Conservation (phyloP, 2,329 filamentous ascomycete species). For the Arthroderma sp. region DNA sequence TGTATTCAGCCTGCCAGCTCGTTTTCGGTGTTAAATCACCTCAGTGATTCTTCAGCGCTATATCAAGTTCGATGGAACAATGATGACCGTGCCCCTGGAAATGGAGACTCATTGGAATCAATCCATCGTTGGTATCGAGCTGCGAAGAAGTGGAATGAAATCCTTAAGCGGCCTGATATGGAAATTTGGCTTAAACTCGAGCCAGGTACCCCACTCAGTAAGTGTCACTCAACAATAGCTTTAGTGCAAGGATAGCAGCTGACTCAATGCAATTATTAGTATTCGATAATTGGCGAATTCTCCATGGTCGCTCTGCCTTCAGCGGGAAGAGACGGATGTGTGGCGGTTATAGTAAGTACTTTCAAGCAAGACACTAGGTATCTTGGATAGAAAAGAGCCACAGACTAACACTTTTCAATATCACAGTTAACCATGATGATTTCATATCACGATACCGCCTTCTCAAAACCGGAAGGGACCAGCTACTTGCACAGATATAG, state of each 20-base stretch:
- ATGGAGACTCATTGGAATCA: conserved; percentile 39
- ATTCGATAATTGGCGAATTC: conserved; percentile 91
- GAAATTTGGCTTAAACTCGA: conserved; percentile 71
- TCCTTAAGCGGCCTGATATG: conserved; percentile 52
- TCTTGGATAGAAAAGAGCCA: background rate
- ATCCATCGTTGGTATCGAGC: conserved; percentile 64
- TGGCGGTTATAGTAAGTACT: conserved; percentile 69
- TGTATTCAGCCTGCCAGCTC: conserved; percentile 59
- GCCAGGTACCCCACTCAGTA: conserved; percentile 67
- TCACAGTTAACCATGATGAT: conserved; percentile 54
- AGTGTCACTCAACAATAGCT: conserved; percentile 24
- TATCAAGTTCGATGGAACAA: conserved; percentile 84
- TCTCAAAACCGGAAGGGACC: conserved; percentile 47
- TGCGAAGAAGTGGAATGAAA: conserved; percentile 58
- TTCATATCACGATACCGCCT: conserved; percentile 65
- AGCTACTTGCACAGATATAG: conserved; percentile 24
- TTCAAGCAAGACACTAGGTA: background rate
- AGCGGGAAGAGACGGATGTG: conserved; percentile 77
- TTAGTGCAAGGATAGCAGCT: background rate
- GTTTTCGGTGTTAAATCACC: conserved; percentile 60
- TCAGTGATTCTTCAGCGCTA: conserved; percentile 31
- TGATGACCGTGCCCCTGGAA: conserved; percentile 65
- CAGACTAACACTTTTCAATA: conserved; percentile 7
- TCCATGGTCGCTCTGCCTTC: conserved; percentile 77
- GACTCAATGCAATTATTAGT: conserved; percentile 39